Evolutionary conservation across 768 basidiomycete species (phyloP).

Genomic region (Tylopilus balloui): DNA sequence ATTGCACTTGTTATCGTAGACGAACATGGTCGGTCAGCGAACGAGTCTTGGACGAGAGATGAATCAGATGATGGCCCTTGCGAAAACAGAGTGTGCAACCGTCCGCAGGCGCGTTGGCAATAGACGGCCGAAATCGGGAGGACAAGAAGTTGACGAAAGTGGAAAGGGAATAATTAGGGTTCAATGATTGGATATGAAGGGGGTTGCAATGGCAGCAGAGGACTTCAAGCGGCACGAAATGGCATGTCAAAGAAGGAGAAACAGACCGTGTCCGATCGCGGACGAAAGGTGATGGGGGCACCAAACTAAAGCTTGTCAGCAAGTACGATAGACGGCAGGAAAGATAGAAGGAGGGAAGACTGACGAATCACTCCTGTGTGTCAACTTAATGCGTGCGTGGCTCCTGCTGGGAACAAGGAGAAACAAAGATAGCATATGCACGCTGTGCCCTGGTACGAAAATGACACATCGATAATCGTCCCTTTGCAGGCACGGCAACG

Average conservation of each 20-base stretch:
- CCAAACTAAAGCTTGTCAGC: constrained; percentile 21
- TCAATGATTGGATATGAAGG: constrained; percentile 28
- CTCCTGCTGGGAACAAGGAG: constrained; percentile 16
- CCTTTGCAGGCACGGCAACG: constrained; percentile 14
- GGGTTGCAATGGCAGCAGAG: constrained; percentile 7
- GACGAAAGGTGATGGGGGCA: not conserved
- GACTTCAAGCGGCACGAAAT: constrained; percentile 7
- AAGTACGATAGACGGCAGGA: constrained; percentile 1
- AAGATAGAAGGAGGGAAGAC: constrained; percentile 13
- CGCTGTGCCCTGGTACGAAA: constrained; percentile 21
- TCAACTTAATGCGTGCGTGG: constrained; percentile 20
- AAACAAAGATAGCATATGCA: constrained; percentile 22
- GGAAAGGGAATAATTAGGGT: constrained; percentile 16
- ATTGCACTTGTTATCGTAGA: constrained; percentile 5
- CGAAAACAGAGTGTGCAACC: constrained; percentile 8
- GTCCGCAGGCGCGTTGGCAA: not conserved
- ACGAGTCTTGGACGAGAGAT: not conserved
- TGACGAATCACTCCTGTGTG: constrained; percentile 14
- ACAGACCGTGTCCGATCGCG: constrained; percentile 2
- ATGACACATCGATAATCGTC: constrained; percentile 12
- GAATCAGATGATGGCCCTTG: not conserved
- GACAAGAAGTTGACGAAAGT: constrained; percentile 4
- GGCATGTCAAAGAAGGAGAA: constrained; percentile 4
- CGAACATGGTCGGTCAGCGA: not conserved
- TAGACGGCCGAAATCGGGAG: not conserved